Conservation (phyloP, 345 rosid genomes). For the Gossypium raimondii region DNA sequence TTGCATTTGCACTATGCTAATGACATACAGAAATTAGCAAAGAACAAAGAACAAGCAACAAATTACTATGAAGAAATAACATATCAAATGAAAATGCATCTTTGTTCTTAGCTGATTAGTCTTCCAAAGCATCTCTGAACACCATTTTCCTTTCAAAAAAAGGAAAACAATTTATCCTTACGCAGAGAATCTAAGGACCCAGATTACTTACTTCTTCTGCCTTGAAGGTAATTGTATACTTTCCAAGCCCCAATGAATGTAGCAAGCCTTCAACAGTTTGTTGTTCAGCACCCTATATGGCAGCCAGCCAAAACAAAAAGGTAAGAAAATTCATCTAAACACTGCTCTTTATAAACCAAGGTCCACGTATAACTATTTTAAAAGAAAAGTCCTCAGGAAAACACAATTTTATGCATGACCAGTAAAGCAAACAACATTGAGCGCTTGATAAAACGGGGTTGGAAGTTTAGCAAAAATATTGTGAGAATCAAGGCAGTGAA, state of each 20-base stretch:
- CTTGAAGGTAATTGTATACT: conserved; percentile 68
- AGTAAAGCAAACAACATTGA: neutral
- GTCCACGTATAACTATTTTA: neutral
- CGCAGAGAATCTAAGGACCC: neutral
- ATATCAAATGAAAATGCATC: neutral
- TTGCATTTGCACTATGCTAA: neutral
- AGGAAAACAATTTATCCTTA: neutral
- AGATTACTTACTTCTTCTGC: conserved; percentile 77
- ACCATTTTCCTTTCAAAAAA: neutral
- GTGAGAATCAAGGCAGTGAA: neutral
- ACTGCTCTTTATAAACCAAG: neutral
- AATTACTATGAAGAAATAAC: neutral
- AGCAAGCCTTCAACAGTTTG: conserved; percentile 81
- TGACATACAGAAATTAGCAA: neutral
- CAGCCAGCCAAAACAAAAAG: neutral
- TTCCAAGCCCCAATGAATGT: conserved; percentile 68
- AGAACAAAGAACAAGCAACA: neutral
- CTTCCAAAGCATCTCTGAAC: neutral
- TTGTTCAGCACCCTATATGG: conserved; percentile 56
- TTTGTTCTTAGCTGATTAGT: neutral
- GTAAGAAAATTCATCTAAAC: conserved; percentile 3
- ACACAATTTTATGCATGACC: neutral
- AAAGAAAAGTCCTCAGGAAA: neutral
- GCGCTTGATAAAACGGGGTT: neutral
- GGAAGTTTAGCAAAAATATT: neutral